These are phyloP conservation scores for Cytospora piceicola DNA, from an alignment of 2,329 filamentous ascomycete genomes.

Conservation along the genomic window DNA sequence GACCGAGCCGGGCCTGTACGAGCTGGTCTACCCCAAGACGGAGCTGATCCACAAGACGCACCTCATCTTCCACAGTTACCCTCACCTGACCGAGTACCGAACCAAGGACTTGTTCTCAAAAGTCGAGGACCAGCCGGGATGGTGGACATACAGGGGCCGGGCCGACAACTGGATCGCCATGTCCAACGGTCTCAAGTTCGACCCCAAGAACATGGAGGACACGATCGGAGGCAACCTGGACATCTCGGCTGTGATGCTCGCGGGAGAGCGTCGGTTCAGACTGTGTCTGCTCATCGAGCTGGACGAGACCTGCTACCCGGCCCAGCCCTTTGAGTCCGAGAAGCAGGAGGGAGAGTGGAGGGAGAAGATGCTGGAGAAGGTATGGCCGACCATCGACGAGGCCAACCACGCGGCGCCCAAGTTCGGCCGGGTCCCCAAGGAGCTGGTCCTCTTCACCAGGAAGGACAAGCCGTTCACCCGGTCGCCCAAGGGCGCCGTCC, in stretches of 20 bases:
- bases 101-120: slow-evolving; percentile 42
- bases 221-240: slow-evolving; percentile 21
- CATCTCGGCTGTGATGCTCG: slow-evolving; percentile 23
- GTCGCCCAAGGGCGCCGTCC: slow-evolving; percentile 26
- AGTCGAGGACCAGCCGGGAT: slow-evolving; percentile 35
- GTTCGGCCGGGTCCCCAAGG: slow-evolving; percentile 26
- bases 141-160: slow-evolving; percentile 35
- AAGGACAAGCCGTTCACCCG: slow-evolving; percentile 24
- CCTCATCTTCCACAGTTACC: slow-evolving; percentile 38
- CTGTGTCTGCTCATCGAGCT: slow-evolving; percentile 27
- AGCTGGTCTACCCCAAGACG: slow-evolving; percentile 38
- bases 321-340: slow-evolving; percentile 1
- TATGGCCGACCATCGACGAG: slow-evolving; percentile 27
- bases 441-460: slow-evolving; percentile 26
- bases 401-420: slow-evolving; percentile 27
- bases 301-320: slow-evolving; percentile 12
- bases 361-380: slow-evolving; percentile 3
- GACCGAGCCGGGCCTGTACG: slow-evolving; percentile 37
- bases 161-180: slow-evolving; percentile 42
- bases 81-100: slow-evolving; percentile 37
- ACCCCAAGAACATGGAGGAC: slow-evolving; percentile 38
- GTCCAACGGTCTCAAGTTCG: slow-evolving; percentile 40
- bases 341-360: slow-evolving; percentile 17
- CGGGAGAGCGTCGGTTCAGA: slow-evolving; percentile 25
- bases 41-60: slow-evolving; percentile 31